Evolutionary conservation across 108 stramenopile genomes (phyloP), one percentile per base, ranked within the genome.

Genomic region (Skeletonema tropicum): DNA sequence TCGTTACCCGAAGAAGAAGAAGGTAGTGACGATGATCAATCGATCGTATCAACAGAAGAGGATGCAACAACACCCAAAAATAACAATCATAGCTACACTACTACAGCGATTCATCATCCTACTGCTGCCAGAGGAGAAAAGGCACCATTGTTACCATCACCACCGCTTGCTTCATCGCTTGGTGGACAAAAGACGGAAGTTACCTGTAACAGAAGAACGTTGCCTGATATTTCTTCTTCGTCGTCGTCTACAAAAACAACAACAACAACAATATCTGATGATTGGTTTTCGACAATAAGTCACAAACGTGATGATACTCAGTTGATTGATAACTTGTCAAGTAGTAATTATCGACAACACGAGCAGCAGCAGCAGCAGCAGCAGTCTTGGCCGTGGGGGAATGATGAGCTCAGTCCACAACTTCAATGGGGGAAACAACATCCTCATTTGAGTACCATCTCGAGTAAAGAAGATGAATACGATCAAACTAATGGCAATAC

Each of bases 301-400:
- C 60, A 61, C 17, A 61, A 61, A 31, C 60, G 60, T 31, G 60
- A 61, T 35, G 60, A 61, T 35, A 61, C 60, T 14, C 23, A 36
- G 0, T 6, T 61, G 3, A 35, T 35, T n/a, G 60, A 35, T 31
- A 61, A 61, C 21, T 21, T 61, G 15, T 49, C 48, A 49, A 19
- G 11, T 12, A 7, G 32, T 4, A n/a, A n/a, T n/a, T n/a, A 29
- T 29, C 26, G 26, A 29, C 26, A 29, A 29, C 35, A 35, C 9
- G 8, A 35, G 6, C 35, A 35, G 33, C 38, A 10, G 10, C 36
- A 36, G 3, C 36, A 36, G 7, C 38, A 39, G 38, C 38, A 39
- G 11, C 38, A 39, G 11, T 39, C 38, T 11, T 39, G 38, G 38
- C 38, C 38, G 38, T 39, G 38, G 38, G 38, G 38, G 15, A 58